phyloP scores from a whole-genome alignment of 73 alveolate genomes.

The Paraurostyla sp. region DNA sequence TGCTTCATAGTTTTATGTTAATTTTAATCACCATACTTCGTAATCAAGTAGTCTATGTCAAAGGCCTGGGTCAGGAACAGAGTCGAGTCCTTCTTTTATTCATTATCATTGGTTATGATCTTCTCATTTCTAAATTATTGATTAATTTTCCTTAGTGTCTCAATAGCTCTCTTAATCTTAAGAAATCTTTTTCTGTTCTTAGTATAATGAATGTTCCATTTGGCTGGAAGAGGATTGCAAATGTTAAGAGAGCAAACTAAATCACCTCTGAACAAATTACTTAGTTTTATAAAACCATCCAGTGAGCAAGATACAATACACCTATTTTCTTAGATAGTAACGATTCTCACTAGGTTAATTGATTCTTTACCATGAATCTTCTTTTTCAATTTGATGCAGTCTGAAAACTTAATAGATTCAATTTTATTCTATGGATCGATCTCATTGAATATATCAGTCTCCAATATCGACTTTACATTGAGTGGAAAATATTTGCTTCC shows the following conservation, averaged over 20 bases:
- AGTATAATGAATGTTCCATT: conserved; percentile 59
- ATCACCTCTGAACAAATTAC: conserved; percentile 8
- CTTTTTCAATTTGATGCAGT: neutral
- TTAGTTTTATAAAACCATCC: conserved; percentile 59
- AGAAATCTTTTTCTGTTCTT: conserved; percentile 32
- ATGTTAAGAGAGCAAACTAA: conserved; percentile 49
- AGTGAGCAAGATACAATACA: conserved; percentile 33
- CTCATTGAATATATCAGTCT: conserved; percentile 38
- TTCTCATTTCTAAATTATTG: conserved; percentile 9
- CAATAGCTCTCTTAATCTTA: conserved; percentile 9
- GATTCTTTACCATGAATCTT: conserved; percentile 55
- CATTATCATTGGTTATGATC: conserved; percentile 1
- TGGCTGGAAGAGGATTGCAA: conserved; percentile 63
- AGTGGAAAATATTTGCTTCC: conserved; percentile 48
- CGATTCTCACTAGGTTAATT: neutral
- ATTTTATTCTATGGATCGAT: neutral
- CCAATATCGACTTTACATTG: neutral
- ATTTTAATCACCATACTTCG: conserved; percentile 32
- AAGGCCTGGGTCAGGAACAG: conserved; percentile 38
- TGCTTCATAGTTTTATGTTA: conserved; percentile 39
- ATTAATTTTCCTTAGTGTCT: conserved; percentile 21
- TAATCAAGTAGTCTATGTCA: conserved; percentile 21
- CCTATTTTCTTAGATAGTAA: conserved; percentile 31
- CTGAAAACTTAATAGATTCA: neutral
- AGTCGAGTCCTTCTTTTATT: neutral